phyloP scores from a whole-genome alignment of 148 eudicot species.

The Fagopyrum esculentum region DNA sequence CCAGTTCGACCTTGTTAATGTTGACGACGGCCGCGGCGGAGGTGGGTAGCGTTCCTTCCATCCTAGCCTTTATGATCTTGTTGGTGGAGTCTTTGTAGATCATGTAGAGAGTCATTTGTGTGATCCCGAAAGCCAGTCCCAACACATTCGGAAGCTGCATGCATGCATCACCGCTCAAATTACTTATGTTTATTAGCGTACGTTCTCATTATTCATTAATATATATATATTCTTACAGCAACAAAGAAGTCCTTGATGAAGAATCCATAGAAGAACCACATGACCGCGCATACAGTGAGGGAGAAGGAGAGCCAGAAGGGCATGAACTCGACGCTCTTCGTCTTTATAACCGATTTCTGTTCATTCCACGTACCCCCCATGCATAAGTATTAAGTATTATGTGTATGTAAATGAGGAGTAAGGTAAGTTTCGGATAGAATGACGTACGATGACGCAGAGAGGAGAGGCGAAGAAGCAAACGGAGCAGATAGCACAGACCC shows the following conservation, averaged over 20 bases:
- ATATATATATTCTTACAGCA: conserved; percentile 27
- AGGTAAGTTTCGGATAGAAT: too few species aligned
- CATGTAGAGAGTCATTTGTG: conserved; percentile 13
- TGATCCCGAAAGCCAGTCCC: conserved; percentile 11
- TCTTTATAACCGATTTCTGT: conserved; percentile 64
- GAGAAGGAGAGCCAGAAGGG: conserved; percentile 63
- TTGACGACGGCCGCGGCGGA: background rate
- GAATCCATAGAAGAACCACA: conserved; percentile 72
- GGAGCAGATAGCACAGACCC: conserved; percentile 50
- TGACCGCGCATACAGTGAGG: conserved; percentile 50
- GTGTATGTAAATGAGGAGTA: too few species aligned
- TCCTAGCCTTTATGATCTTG: background rate
- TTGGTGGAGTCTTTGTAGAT: conserved; percentile 7
- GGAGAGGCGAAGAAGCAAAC: conserved; percentile 62
- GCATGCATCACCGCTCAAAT: background rate
- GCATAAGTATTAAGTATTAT: too few species aligned
- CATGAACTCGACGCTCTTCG: conserved; percentile 77
- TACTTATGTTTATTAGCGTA: too few species aligned
- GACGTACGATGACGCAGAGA: conserved; percentile 52
- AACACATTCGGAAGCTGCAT: conserved; percentile 18
- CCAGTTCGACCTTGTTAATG: background rate
- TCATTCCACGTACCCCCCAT: background rate
- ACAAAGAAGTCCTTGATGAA: conserved; percentile 42
- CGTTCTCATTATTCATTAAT: too few species aligned
- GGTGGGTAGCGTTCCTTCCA: background rate